Conservation (phyloP, 2,329 filamentous ascomycete species). For the Calonectria henricotiae region DNA sequence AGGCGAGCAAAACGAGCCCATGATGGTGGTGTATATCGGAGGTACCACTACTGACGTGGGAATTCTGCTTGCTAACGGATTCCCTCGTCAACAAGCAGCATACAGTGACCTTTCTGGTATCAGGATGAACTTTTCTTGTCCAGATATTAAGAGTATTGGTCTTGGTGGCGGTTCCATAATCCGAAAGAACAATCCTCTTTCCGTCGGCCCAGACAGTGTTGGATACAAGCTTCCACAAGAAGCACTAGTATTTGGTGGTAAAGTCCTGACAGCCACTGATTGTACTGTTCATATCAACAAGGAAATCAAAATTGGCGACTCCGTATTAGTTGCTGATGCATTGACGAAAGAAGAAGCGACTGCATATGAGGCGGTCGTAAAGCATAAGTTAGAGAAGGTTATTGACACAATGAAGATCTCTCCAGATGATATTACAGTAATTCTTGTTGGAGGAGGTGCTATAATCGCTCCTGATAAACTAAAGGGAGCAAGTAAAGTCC, state of each 20-base stretch:
- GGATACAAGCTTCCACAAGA: constrained; percentile 71
- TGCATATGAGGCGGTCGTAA: constrained; percentile 62
- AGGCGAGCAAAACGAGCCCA: constrained; percentile 56
- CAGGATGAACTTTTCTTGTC: constrained; percentile 73
- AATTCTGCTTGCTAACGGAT: constrained; percentile 73
- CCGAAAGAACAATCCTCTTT: constrained; percentile 58
- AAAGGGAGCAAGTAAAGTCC: constrained; percentile 69
- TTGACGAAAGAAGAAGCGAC: constrained; percentile 56
- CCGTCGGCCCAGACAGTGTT: constrained; percentile 75
- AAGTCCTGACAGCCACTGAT: constrained; percentile 74
- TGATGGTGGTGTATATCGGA: constrained; percentile 78
- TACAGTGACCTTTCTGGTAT: constrained; percentile 77
- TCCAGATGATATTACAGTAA: constrained; percentile 71
- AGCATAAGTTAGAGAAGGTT: constrained; percentile 69
- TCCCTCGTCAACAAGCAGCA: constrained; percentile 75
- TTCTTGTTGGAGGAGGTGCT: constrained; percentile 77
- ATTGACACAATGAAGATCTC: constrained; percentile 78
- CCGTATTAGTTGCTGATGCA: constrained; percentile 55
- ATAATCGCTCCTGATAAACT: constrained; percentile 72
- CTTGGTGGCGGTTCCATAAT: constrained; percentile 74
- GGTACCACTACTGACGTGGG: constrained; percentile 79
- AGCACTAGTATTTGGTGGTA: constrained; percentile 72
- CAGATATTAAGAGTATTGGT: constrained; percentile 74
- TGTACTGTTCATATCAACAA: constrained; percentile 59
- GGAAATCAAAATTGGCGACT: constrained; percentile 62